These are phyloP conservation scores for Scutellaria minor DNA, from an alignment of 257 asterid genomes.

Conservation along the genomic window DNA sequence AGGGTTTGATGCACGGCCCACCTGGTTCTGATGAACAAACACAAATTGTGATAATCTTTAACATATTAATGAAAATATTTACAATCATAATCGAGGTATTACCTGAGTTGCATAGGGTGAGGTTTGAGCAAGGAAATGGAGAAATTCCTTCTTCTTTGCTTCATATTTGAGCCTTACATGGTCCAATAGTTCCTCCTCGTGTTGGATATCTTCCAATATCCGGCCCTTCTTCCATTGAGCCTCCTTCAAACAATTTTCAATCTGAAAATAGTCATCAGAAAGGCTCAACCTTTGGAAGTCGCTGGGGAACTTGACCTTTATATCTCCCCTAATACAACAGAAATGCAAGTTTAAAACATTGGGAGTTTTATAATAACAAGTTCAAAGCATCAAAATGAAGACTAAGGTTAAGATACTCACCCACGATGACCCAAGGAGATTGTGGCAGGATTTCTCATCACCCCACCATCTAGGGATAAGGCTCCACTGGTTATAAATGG, in stretches of 20 bases:
- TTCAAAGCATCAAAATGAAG: neutral
- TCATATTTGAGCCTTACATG: slow-evolving; percentile 59
- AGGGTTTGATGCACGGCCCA: slow-evolving; percentile 41
- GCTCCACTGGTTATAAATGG: slow-evolving; percentile 62
- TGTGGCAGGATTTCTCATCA: slow-evolving; percentile 52
- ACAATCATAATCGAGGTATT: slow-evolving; percentile 27
- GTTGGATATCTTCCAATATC: slow-evolving; percentile 60
- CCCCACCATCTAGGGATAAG: slow-evolving; percentile 89
- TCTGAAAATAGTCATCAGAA: too few relatives aligned
- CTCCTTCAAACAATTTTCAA: too few relatives aligned
- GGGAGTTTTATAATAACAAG: neutral
- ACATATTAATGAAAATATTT: too few relatives aligned
- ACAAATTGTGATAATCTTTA: neutral
- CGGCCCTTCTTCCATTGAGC: slow-evolving; percentile 30
- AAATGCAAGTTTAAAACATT: slow-evolving; percentile 4
- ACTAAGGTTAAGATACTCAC: slow-evolving; percentile 49
- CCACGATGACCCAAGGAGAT: slow-evolving; percentile 50
- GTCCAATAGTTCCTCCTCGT: slow-evolving; percentile 60
- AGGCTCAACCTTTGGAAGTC: slow-evolving; percentile 30
- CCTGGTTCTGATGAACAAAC: slow-evolving; percentile 28
- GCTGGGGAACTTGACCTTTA: slow-evolving; percentile 68
- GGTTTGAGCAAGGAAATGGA: slow-evolving; percentile 57
- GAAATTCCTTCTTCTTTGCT: slow-evolving; percentile 64
- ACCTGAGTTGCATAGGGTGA: slow-evolving; percentile 63
- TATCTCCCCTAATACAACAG: slow-evolving; percentile 46